These are phyloP conservation scores for Colletotrichum tofieldiae DNA, from an alignment of 2,329 filamentous ascomycete species.

Conservation along the genomic window DNA sequence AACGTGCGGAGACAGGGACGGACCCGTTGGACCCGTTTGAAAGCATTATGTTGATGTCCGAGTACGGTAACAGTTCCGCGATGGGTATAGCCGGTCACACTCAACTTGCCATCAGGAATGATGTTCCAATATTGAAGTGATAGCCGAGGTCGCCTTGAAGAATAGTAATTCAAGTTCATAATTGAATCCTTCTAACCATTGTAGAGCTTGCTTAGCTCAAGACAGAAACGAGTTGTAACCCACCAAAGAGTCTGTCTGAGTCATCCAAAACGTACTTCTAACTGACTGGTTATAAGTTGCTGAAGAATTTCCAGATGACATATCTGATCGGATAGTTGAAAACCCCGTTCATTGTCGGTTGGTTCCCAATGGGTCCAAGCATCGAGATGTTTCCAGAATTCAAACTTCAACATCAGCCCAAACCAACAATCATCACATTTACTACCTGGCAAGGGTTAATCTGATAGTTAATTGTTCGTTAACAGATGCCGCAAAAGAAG, in stretches of 20 bases:
- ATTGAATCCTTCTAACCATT: no score
- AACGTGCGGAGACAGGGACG: conserved; percentile 5
- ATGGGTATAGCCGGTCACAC: conserved; percentile 7
- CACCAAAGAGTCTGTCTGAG: not conserved
- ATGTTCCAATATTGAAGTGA: not conserved
- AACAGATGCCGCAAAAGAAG: no score
- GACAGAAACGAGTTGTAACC: not conserved
- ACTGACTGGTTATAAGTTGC: not conserved
- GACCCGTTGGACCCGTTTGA: not conserved
- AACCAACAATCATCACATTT: no score
- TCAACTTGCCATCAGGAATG: not conserved
- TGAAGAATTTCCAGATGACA: not conserved
- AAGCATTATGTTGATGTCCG: conserved; percentile 4
- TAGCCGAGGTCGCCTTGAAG: not conserved
- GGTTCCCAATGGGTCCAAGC: no score
- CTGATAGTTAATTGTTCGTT: no score
- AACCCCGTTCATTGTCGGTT: no score
- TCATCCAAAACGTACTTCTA: no score
- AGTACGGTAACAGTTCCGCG: conserved; percentile 34
- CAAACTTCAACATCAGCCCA: no score
- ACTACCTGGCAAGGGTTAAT: no score
- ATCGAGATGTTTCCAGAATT: no score
- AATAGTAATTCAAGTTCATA: not conserved
- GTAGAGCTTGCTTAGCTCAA: not conserved
- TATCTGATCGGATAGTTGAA: no score